Percentiles rank a stretch among this genome's conserved stretches.
Conservation (phyloP, 225 moss, liverwort and hornwort genomes). For the Bryoerythrophyllum caledonicum region DNA sequence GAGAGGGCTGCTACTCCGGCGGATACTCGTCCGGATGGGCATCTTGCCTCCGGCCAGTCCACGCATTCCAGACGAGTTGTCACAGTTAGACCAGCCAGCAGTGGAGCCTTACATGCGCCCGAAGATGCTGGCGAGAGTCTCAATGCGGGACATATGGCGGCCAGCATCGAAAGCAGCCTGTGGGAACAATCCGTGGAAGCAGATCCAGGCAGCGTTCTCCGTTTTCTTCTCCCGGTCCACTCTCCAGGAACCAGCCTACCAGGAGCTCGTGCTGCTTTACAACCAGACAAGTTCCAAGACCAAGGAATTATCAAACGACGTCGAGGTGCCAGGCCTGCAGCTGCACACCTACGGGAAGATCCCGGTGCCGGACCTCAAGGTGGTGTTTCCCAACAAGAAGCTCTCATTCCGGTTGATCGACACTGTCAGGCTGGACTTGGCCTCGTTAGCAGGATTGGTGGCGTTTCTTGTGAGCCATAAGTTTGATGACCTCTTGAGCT, state of each 20-base stretch:
- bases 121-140: constrained; percentile 70
- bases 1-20: constrained; percentile 65
- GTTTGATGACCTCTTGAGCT: constrained; percentile 72
- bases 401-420: constrained; percentile 86
- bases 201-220: constrained; percentile 60
- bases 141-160: constrained; percentile 84
- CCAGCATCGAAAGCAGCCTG: constrained; percentile 69
- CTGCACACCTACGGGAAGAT: constrained; percentile 77
- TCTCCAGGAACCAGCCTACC: constrained; percentile 76
- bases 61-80: constrained; percentile 20
- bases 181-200: constrained; percentile 57
- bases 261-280: constrained; percentile 83
- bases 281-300: constrained; percentile 27
- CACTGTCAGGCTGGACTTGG: constrained; percentile 75
- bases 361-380: constrained; percentile 87
- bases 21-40: constrained; percentile 75
- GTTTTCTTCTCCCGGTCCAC: constrained; percentile 68
- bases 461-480: constrained; percentile 77
- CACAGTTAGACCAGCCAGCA: constrained; percentile 22
- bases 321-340: constrained; percentile 44
- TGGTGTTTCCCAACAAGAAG: constrained; percentile 86
- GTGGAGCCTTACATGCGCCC: constrained; percentile 55
- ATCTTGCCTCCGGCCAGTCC: constrained; percentile 59
- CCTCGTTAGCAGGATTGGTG: constrained; percentile 74
- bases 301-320: constrained; percentile 21